Evolutionary conservation across 1,284 basidiomycete genomes (phyloP), one percentile per base, ranked within the genome.

Genomic region (Rugosomyces carneus): DNA sequence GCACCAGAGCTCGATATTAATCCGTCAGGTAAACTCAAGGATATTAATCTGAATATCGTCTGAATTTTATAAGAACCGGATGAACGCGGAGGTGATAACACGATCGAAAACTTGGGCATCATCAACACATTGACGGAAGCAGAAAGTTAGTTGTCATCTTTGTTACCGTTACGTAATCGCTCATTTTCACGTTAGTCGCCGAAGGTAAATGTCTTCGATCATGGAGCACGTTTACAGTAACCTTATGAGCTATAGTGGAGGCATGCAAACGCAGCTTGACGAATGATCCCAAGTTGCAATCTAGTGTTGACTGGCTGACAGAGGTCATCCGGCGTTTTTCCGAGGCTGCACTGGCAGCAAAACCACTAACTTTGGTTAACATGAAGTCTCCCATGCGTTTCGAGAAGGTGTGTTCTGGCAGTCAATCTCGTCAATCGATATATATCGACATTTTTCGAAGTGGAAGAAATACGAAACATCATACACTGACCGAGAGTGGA

Each of bases 241-340:
- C 46, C 47, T 47, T 51, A 56, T 38, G 44, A 47, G 16, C 47
- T 45, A 3, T 58, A 88, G 84, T 84, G 55, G 81, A 85, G 58
- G 70, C 71, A 50, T 75, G 75, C 63, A 83, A 77, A 63, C 57
- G 61, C 19, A 64, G 66, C 11, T 67, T 86, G 29, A 73, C 76
- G 0, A 66, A 68, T 42, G 76, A 74, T 56, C 62, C 61, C 24
- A 72, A 73, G 21, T 63, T 80, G 23, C 62, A 69, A 20, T 69
- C 67, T 39, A 80, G 69, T 52, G 79, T 90, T n/a, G 88, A 89
- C 62, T 89, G 82, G 78, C 64, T 89, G 20, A 84, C 81, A 1
- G 87, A 90, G 60, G 77, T 78, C 16, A 72, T 81, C 31, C 77
- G 75, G 45, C 78, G 81, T 20, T 78, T 83, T 52, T 82, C 84